Evolutionary conservation across 192 early-diverging fungal genomes (phyloP).

Genomic region (Coemansia sp.): DNA sequence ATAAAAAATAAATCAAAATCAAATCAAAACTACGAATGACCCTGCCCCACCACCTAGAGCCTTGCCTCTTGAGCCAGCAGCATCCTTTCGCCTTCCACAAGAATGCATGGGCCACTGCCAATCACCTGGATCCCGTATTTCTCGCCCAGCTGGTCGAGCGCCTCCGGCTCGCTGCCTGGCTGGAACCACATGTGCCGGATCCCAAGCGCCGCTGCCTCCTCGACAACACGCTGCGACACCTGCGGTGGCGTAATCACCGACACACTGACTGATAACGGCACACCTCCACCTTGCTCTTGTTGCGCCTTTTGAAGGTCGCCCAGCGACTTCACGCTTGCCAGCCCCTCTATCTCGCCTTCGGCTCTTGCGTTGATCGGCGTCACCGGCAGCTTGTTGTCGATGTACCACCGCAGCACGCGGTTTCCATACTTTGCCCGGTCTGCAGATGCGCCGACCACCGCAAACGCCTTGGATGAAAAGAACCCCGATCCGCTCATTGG

Average conservation of each 20-base stretch:
- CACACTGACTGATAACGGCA: not conserved
- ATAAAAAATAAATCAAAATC: conserved; percentile 1
- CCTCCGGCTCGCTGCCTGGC: conserved; percentile 40
- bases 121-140: conserved; percentile 17
- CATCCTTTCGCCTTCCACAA: conserved; percentile 14
- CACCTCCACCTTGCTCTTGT: not conserved
- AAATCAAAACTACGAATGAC: not conserved
- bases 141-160: conserved; percentile 8
- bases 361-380: conserved; percentile 25
- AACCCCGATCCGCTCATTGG: conserved; percentile 38
- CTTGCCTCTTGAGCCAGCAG: conserved; percentile 5
- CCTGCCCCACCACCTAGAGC: not conserved
- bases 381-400: conserved; percentile 16
- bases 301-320: not conserved
- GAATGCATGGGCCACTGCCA: conserved; percentile 32
- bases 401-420: conserved; percentile 79
- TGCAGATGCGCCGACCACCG: conserved; percentile 76
- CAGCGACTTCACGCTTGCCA: conserved; percentile 19
- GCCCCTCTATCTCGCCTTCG: conserved; percentile 16
- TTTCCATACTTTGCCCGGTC: conserved; percentile 81
- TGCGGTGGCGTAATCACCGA: conserved; percentile 38
- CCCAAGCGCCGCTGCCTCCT: conserved; percentile 16
- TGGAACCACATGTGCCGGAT: conserved; percentile 37
- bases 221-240: conserved; percentile 15
- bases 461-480: conserved; percentile 60